A percentile compares a stretch with the other conserved stretches of the same genome.
phyloP scores from a whole-genome alignment of 2,329 filamentous ascomycete species.

The Lachnellula occidentalis region DNA sequence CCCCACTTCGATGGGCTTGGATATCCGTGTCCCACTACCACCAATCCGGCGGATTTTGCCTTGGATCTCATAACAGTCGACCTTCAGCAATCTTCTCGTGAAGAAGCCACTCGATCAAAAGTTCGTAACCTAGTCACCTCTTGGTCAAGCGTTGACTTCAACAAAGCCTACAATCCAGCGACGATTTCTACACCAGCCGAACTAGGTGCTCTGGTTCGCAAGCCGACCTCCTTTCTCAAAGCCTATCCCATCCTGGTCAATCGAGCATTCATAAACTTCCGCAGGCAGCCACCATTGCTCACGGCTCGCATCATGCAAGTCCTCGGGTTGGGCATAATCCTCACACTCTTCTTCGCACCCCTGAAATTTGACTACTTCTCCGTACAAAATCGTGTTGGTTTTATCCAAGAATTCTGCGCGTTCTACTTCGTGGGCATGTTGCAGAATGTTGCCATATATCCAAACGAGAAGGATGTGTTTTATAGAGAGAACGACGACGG shows the following conservation, averaged over 20 bases:
- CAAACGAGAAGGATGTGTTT: conserved; percentile 67
- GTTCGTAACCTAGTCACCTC: conserved; percentile 55
- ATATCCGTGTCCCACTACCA: conserved; percentile 60
- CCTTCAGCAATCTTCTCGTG: conserved; percentile 58
- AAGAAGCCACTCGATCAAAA: conserved; percentile 56
- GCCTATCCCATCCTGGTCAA: conserved; percentile 64
- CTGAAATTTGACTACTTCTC: conserved; percentile 62
- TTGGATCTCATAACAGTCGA: conserved; percentile 73
- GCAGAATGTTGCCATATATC: conserved; percentile 72
- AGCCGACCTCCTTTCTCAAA: conserved; percentile 53
- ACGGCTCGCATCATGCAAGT: conserved; percentile 64
- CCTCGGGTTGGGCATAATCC: conserved; percentile 54
- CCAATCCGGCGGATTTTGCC: conserved; percentile 74
- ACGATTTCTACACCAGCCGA: conserved; percentile 59
- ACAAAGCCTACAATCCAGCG: conserved; percentile 15
- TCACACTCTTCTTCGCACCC: conserved; percentile 67
- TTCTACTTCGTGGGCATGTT: conserved; percentile 75
- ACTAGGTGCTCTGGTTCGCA: conserved; percentile 61
- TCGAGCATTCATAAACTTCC: conserved; percentile 63
- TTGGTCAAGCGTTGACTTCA: conserved; percentile 41
- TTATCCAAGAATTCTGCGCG: conserved; percentile 65
- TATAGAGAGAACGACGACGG: conserved; percentile 71
- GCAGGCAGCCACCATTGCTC: conserved; percentile 58
- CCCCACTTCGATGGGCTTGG: conserved; percentile 56
- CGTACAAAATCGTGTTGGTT: conserved; percentile 68